Evolutionary conservation across 2,329 filamentous ascomycete genomes (phyloP), one percentile per base, ranked within the genome.

Genomic region (Xylaria digitata): DNA sequence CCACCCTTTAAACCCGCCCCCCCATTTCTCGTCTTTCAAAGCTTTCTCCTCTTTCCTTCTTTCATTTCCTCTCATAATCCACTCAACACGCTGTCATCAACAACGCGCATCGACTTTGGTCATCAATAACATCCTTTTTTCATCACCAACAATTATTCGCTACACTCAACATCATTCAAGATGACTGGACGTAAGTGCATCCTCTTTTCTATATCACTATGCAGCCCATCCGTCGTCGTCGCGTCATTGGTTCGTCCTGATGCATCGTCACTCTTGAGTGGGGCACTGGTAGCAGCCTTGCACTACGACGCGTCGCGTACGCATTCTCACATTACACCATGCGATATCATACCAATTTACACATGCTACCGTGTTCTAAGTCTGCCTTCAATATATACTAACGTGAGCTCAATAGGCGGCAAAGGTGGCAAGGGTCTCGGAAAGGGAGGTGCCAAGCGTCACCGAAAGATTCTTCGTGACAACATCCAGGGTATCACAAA

Each of bases 401-500:
- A 89, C 84, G 74, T 75, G 76, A 77, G 71, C 70, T 74, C 69
- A 71, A 76, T 76, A 96, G 93, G 93, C 82, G 93, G 93, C 82
- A 96, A 97, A 86, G 94, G 94, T 84, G 94, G 94, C 82, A 97
- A 97, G 90, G 94, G 94, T 82, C 93, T 97, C 84, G 94, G 94
- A 83, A 97, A 97, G 90, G 94, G 94, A 75, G 94, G 94, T 83
- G 95, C 95, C 85, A 98, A 97, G 92, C 94, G 94, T 85, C 94
- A 97, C 87, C 91, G 95, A 80, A 97, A 97, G 92, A 97, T 97
- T 87, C 89, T 97, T 83, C 93, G 94, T 85, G 94, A 97, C 92
- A 97, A 97, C 92, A 97, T 97, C 81, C 94, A 97, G 87, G 94
- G 94, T 86, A 97, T 97, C 81, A 97, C 94, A 80, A 97, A 97